Conservation (phyloP, 2,329 filamentous ascomycete genomes). For the Talaromyces sp. region DNA sequence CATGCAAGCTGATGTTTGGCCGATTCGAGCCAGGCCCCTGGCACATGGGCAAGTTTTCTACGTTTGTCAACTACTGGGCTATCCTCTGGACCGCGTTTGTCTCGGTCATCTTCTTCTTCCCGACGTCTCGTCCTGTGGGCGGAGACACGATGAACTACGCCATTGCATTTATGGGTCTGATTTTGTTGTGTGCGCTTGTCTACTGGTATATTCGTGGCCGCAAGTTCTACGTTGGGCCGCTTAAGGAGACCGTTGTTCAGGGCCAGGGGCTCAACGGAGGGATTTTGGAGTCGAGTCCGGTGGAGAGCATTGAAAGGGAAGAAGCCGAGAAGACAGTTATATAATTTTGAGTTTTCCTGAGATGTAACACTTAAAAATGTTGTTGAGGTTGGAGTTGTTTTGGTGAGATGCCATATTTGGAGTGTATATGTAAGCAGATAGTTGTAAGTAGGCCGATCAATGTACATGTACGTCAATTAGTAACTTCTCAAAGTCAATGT, state of each 20-base stretch:
- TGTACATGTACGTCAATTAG: not conserved
- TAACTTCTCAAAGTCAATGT: no score
- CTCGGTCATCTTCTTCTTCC: conserved; percentile 50
- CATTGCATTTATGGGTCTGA: conserved; percentile 10
- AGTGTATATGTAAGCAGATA: not conserved
- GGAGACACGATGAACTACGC: conserved; percentile 35
- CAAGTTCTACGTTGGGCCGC: conserved; percentile 11
- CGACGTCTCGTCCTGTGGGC: conserved; percentile 43
- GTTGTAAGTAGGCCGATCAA: not conserved
- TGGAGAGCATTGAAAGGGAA: conserved; percentile 1
- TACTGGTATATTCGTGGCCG: conserved; percentile 10
- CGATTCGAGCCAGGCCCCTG: conserved; percentile 49
- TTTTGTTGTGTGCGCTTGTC: conserved; percentile 7
- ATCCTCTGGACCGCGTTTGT: conserved; percentile 50
- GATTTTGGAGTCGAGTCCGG: conserved; percentile 2
- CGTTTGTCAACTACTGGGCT: conserved; percentile 43
- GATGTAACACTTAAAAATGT: not conserved
- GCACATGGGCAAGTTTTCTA: conserved; percentile 42
- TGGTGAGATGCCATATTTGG: not conserved
- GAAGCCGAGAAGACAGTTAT: not conserved
- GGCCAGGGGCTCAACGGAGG: conserved; percentile 1
- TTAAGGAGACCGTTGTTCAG: conserved; percentile 10
- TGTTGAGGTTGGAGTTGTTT: not conserved
- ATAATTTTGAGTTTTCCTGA: not conserved
- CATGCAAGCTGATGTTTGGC: conserved; percentile 46